A percentile compares a stretch with the other conserved stretches of the same genome.
These are phyloP conservation scores for Coemansia sp. DNA, from an alignment of 192 early-diverging fungal species.

Conservation along the genomic window DNA sequence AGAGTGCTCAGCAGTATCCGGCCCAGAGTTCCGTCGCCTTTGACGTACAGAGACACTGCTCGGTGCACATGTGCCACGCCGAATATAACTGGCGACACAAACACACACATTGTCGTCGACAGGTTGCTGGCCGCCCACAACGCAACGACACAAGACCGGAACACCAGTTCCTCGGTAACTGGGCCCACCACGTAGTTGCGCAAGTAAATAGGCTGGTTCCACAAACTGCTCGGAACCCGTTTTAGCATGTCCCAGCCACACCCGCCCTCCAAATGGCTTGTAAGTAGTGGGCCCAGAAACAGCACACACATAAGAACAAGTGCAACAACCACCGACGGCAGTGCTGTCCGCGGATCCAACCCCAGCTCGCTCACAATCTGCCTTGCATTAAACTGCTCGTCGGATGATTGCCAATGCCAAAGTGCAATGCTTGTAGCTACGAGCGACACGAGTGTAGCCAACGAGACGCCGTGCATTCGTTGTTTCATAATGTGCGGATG, in stretches of 20 bases:
- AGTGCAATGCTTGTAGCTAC: conserved; percentile 6
- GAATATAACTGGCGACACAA: conserved; percentile 42
- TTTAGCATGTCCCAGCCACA: conserved; percentile 7
- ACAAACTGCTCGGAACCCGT: background rate
- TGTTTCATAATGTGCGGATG: conserved; percentile 36
- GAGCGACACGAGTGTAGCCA: conserved; percentile 16
- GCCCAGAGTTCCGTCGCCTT: background rate
- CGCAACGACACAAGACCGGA: conserved; percentile 24
- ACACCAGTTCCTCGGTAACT: conserved; percentile 43
- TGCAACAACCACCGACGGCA: conserved; percentile 17
- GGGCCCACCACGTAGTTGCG: conserved; percentile 42
- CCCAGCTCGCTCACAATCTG: conserved; percentile 11
- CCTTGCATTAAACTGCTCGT: background rate
- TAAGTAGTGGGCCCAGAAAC: conserved; percentile 39
- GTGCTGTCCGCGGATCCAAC: background rate
- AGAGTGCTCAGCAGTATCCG: background rate
- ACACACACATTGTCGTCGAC: background rate
- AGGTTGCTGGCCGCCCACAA: conserved; percentile 25
- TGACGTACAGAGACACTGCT: conserved; percentile 3
- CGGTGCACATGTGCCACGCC: conserved; percentile 44
- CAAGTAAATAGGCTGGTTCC: conserved; percentile 6
- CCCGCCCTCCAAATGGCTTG: conserved; percentile 27
- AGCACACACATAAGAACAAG: conserved; percentile 14
- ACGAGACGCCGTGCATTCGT: conserved; percentile 22
- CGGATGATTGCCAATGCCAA: background rate